Base-by-base conservation (phyloP, 2,329 filamentous ascomycete genomes). In the Diaporthe velutina region DNA sequence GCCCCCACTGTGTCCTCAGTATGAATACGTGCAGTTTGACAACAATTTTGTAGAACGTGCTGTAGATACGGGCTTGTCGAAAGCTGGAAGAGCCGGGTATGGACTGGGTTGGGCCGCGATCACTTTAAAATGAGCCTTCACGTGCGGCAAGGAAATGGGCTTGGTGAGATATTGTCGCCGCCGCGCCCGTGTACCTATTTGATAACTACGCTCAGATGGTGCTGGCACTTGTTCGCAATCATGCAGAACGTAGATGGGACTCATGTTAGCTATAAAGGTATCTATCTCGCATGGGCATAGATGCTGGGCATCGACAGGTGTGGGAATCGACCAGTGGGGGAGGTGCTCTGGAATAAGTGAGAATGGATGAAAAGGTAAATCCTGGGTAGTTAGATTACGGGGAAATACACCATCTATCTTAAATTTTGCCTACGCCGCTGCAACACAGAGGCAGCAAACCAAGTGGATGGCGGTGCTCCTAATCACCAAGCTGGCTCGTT, bases 401-500 rank as follows among this genome's bases (percentile, higher is more conserved):
- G 48, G 15, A 54, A 22, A 54, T 40, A 40, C 22, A 38, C 25
- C 25, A 42, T 68, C 3, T 17, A 38, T 38, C 35, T n/a, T n/a
- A n/a, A n/a, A n/a, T n/a, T n/a, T n/a, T n/a, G n/a, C n/a, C n/a
- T n/a, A n/a, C n/a, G 13, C 45, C 38, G 4, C 4, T 38, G 7
- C 45, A 50, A 22, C 10, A 61, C 42, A 13, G 30, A n/a, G 15
- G 19, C 4, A n/a, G 15, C 17, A n/a, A 25, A 13, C 4, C 30
- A 58, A 19, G 28, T 33, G 22, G 50, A 25, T 15, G n/a, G 25
- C 38, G 54, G 28, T 22, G 10, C 58, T 70, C 67, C 33, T 42
- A 25, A 45, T 77, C 74, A 83, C 83, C 83, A 85, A 74, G 77
- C 79, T 33, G 80, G 81, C 73, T 84, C 82, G 10, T 77, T 81